Base-by-base conservation (phyloP, 805 yeast species). In the Torulaspora maleeae region DNA sequence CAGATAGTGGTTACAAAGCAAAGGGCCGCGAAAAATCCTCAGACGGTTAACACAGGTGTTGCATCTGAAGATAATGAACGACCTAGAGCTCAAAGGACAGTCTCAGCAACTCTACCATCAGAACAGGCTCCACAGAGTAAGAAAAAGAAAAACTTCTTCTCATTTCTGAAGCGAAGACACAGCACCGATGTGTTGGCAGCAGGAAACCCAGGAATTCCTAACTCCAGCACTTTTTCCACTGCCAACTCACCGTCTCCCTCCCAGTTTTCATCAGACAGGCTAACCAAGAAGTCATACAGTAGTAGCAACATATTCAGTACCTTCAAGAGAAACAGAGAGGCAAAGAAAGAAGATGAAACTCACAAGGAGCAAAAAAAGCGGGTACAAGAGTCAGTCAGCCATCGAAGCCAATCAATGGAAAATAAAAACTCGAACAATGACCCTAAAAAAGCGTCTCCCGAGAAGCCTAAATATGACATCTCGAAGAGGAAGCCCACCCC, bases 401-500 rank as follows among this genome's bases (percentile, higher is more conserved):
- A 15, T 11, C 27, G 11, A 6, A 19, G 15, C 4, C 12, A 11
- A 2, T 13, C 20, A 2, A 13, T 39, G 15, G 24, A 36, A 11
- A 4, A n/a, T 7, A 10, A 27, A 7, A 11, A 16, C 4, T n/a
- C n/a, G 12, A 24, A 40, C 12, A 28, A 35, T 20, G n/a, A 27
- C 20, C 16, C 28, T 9, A 28, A 27, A 5, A 35, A 39, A 13
- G 17, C 34, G 2, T 29, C 47, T 19, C 50, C 48, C 13, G 45
- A 48, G 27, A 48, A 41, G 13, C 48, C 43, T 12, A 45, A 43
- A 16, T 47, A 41, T 10, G 53, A 46, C 22, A 35, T 47, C 12
- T 44, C 51, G 15, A 41, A 49, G 25, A 53, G 66, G 36, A 62
- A 62, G 19, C 54, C 58, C 3, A 62, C 67, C 3, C 67, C 67